Evolutionary conservation across 1,284 basidiomycete genomes (phyloP).

Genomic region (Anthracocystis panici-leucophaei): DNA sequence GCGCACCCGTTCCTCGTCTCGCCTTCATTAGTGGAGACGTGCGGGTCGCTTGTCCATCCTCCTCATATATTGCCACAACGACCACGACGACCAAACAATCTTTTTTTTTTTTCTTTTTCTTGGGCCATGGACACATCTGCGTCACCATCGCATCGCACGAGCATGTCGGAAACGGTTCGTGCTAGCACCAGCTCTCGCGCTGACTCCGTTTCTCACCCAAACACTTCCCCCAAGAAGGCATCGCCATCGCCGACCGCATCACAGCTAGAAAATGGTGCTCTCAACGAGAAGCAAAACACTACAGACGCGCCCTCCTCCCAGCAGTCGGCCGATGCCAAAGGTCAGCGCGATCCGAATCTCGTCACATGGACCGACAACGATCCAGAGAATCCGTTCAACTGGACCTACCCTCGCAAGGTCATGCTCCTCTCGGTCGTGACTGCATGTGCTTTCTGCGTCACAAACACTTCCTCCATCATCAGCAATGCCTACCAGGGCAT

Average conservation of each 20-base stretch:
- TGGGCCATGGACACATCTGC: conserved; percentile 36
- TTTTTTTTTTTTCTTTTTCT: too few relatives aligned
- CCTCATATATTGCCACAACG: background rate
- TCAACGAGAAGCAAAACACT: background rate
- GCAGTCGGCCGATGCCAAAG: background rate
- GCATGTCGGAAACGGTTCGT: conserved; percentile 40
- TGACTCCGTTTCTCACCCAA: conserved; percentile 17
- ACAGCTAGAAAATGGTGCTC: conserved; percentile 14
- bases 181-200: conserved; percentile 35
- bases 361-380: conserved; percentile 47
- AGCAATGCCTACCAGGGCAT: conserved; percentile 63
- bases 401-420: conserved; percentile 36
- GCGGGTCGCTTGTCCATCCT: background rate
- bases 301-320: background rate
- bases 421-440: conserved; percentile 40
- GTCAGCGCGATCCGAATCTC: conserved; percentile 31
- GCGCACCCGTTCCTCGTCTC: too few relatives aligned
- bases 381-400: conserved; percentile 52
- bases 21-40: too few relatives aligned
- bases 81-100: background rate
- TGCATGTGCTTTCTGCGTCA: conserved; percentile 52
- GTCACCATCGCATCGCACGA: conserved; percentile 31
- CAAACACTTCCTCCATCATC: conserved; percentile 55
- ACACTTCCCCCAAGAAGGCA: conserved; percentile 8
- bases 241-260: conserved; percentile 19